These are phyloP conservation scores for Lentinula lateritia DNA, from an alignment of 768 basidiomycete species.

Conservation along the genomic window DNA sequence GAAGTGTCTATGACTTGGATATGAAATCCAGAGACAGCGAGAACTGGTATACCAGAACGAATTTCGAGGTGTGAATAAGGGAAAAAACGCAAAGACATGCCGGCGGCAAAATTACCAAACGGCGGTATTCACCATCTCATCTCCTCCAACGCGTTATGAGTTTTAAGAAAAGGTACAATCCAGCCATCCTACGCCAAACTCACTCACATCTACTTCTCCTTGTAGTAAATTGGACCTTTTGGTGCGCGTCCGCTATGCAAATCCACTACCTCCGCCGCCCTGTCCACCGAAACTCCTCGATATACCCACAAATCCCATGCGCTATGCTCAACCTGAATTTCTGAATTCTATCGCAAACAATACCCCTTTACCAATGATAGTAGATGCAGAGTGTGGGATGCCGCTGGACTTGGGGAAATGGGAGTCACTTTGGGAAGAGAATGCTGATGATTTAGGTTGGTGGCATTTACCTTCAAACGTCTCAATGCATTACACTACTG, in stretches of 20 bases:
- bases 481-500: neutral
- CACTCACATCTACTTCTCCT: conserved; percentile 28
- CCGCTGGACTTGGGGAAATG: conserved; percentile 83
- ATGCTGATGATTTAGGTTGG: conserved; percentile 61
- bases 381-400: conserved; percentile 97
- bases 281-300: conserved; percentile 94
- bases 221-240: conserved; percentile 75
- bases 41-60: conserved; percentile 15
- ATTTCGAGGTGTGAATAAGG: conserved; percentile 4
- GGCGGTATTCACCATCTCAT: neutral
- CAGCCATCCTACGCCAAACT: neutral
- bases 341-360: conserved; percentile 76
- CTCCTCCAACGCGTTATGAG: conserved; percentile 31
- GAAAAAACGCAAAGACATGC: neutral
- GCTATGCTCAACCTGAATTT: conserved; percentile 85
- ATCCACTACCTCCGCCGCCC: conserved; percentile 93
- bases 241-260: conserved; percentile 88
- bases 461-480: conserved; percentile 8
- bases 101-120: neutral
- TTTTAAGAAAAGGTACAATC: conserved; percentile 44
- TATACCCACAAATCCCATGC: conserved; percentile 83
- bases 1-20: conserved; percentile 52
- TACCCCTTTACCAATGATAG: conserved; percentile 87
- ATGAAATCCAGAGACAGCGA: conserved; percentile 55
- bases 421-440: conserved; percentile 81